These are phyloP conservation scores for Exophiala viscosa DNA, from an alignment of 2,329 filamentous ascomycete species.

Conservation along the genomic window DNA sequence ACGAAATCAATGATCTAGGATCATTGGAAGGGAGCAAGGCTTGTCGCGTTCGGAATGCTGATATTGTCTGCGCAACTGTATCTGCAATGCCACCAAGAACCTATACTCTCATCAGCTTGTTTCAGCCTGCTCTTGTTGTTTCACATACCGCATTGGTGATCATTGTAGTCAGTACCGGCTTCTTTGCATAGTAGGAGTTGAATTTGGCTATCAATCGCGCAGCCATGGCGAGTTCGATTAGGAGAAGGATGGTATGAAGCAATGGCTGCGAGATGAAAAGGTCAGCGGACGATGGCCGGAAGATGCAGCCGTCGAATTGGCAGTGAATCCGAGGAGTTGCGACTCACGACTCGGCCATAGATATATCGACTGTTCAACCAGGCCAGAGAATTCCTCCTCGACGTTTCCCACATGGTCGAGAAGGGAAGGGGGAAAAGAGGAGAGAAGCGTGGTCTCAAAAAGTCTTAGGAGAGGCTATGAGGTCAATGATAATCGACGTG, in stretches of 20 bases:
- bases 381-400: constrained; percentile 42
- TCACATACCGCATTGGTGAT: constrained; percentile 81
- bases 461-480: constrained; percentile 5
- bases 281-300: constrained; percentile 2
- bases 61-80: constrained; percentile 90
- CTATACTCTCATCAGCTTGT: constrained; percentile 9
- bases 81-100: constrained; percentile 64
- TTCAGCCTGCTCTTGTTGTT: background rate
- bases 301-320: background rate
- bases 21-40: constrained; percentile 54
- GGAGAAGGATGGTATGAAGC: constrained; percentile 75
- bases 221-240: constrained; percentile 84
- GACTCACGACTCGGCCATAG: constrained; percentile 32
- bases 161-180: constrained; percentile 97
- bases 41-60: constrained; percentile 63
- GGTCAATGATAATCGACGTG: constrained; percentile 9
- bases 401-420: constrained; percentile 39
- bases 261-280: constrained; percentile 61
- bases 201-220: constrained; percentile 80
- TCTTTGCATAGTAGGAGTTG: constrained; percentile 89
- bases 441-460: constrained; percentile 20
- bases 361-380: constrained; percentile 47
- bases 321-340: background rate
- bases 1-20: constrained; percentile 50
- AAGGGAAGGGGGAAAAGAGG: constrained; percentile 25